phyloP scores from a whole-genome alignment of 257 asterid genomes.

The Thymus quinquecostatus region DNA sequence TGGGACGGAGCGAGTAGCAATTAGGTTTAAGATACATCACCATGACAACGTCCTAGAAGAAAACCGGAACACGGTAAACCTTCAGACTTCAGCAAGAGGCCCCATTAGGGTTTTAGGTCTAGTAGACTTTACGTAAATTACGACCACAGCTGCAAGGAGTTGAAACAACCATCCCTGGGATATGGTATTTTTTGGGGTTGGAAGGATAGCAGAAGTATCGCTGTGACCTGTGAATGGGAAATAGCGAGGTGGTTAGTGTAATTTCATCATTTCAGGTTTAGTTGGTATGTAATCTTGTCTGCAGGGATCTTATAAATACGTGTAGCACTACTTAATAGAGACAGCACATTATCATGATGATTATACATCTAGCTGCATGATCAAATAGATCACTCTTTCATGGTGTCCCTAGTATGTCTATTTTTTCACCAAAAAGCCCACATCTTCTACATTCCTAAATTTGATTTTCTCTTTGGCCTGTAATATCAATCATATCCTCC shows the following conservation, averaged over 20 bases:
- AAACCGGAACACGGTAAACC: background rate
- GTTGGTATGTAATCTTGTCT: background rate
- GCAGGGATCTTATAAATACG: background rate
- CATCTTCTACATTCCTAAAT: background rate
- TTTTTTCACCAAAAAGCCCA: background rate
- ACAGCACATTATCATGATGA: background rate
- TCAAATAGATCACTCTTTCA: background rate
- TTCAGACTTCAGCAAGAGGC: background rate
- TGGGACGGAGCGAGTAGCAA: too few species aligned
- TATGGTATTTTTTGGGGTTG: background rate
- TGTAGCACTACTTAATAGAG: background rate
- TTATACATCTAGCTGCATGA: background rate
- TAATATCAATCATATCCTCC: background rate
- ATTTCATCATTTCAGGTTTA: background rate
- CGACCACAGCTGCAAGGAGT: too few species aligned
- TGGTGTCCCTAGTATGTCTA: background rate
- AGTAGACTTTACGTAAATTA: background rate
- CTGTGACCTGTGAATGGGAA: background rate
- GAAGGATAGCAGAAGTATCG: background rate
- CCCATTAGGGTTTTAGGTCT: background rate
- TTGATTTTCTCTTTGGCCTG: background rate
- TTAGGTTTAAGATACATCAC: background rate
- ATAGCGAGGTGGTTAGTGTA: background rate
- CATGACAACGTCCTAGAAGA: background rate
- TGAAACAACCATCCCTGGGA: too few species aligned